A percentile compares a stretch with the other conserved stretches of the same genome.
phyloP scores from a whole-genome alignment of 768 basidiomycete species.

The Dictyophora rubrovolvata region DNA sequence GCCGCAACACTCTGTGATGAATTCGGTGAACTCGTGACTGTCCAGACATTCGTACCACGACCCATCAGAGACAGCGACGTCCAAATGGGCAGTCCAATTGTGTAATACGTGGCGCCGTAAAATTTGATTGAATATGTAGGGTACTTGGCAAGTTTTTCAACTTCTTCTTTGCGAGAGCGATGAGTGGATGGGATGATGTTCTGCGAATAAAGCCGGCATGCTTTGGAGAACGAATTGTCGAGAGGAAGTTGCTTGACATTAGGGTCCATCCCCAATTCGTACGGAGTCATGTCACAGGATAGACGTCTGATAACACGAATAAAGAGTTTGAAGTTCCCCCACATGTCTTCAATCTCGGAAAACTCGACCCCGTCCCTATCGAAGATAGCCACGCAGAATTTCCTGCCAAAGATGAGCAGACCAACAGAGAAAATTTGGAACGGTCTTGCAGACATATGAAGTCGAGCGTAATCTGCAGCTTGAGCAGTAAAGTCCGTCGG shows the following conservation, averaged over 20 bases:
- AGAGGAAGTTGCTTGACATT: background rate
- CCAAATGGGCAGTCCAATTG: slow-evolving; percentile 1
- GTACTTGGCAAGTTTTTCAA: background rate
- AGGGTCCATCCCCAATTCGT: slow-evolving; percentile 8
- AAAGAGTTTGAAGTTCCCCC: slow-evolving; percentile 15
- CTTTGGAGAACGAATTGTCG: background rate
- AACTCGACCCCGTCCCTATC: slow-evolving; percentile 21
- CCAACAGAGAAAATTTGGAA: slow-evolving; percentile 23
- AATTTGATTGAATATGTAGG: background rate
- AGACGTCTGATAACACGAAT: slow-evolving; percentile 18
- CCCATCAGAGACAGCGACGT: slow-evolving; percentile 11
- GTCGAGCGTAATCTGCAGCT: slow-evolving; percentile 20
- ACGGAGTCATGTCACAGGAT: slow-evolving; percentile 4
- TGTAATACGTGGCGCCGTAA: background rate
- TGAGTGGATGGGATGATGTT: too few relatives aligned
- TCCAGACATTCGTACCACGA: slow-evolving; percentile 13
- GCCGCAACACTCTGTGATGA: background rate
- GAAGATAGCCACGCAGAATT: slow-evolving; percentile 23
- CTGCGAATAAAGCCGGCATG: background rate
- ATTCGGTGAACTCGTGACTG: background rate
- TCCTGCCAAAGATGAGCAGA: slow-evolving; percentile 21
- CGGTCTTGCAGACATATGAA: slow-evolving; percentile 19
- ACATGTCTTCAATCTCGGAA: slow-evolving; percentile 20
- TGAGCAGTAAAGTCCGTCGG: slow-evolving; percentile 11
- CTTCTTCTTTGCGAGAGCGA: background rate